Base-by-base conservation (phyloP, 2,329 filamentous ascomycete species). In the Chaetothyriales sp. region DNA sequence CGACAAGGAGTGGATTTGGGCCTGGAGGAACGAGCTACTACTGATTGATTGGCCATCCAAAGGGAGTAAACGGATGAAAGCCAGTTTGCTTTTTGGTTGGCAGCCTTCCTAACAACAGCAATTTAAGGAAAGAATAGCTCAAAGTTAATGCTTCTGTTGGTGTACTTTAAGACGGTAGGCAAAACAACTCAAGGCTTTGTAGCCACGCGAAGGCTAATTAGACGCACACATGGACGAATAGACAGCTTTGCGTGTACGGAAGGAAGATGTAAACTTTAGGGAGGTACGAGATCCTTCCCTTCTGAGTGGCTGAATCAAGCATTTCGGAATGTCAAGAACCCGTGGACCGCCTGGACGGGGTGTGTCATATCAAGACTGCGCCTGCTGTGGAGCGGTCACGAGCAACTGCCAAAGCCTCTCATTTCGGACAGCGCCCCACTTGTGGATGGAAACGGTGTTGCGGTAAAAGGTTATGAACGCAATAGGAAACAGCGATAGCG, bases 1-100 rank as follows among this genome's bases (percentile, higher is more conserved):
- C 58, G 9, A 60, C 56, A 2, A 58, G 57, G 43, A 57, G 56
- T 52, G 60, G 59, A 8, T 51, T 57, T 46, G 59, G 61, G 7
- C 53, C 56, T 26, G 57, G 59, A 8, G 57, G 60, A 5, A 61
- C 59, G 42, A 54, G 54, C 46, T 58, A 57, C 49, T 51, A 60
- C 51, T 62, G 32, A 39, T 39, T 39, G 32, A 15, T 39, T 15
- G 32, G 15, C 7, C 8, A 39, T 10, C 32, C 2, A 39, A 39
- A 12, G 10, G 32, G 32, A 6, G 22, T 3, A 25, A 25, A 3
- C 6, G 22, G 22, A 25, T 25, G 3, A 25, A 6, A 25, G 22
- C 6, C 22, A 25, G 3, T 6, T 6, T 25, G 22, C n/a, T n/a
- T n/a, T n/a, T 5, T 32, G 8, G 28, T 32, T 32, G 28, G 15